Evolutionary conservation across 2,329 filamentous ascomycete species (phyloP).

Genomic region (Teratosphaeria gauchensis): DNA sequence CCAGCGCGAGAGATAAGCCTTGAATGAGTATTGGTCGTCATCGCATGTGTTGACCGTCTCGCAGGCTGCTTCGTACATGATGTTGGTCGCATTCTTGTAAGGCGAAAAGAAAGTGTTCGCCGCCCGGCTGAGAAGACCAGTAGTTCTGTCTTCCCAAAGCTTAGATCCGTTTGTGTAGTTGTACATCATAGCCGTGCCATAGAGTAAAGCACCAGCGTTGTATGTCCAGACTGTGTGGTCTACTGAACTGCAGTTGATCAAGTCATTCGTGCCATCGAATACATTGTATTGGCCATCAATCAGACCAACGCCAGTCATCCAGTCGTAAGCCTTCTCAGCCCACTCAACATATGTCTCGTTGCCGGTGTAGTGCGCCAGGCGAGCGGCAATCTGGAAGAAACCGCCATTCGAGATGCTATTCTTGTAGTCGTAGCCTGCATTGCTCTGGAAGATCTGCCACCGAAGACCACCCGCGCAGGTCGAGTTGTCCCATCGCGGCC

Average conservation of each 20-base stretch:
- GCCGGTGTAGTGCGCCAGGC: constrained; percentile 66
- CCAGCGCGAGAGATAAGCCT: constrained; percentile 65
- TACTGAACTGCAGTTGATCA: constrained; percentile 40
- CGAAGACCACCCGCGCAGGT: constrained; percentile 65
- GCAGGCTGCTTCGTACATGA: constrained; percentile 60
- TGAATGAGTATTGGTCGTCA: constrained; percentile 64
- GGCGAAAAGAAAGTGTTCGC: constrained; percentile 46
- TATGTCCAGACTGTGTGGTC: constrained; percentile 49
- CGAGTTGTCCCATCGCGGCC: constrained; percentile 55
- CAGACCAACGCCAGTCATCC: constrained; percentile 39
- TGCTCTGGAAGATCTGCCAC: constrained; percentile 79
- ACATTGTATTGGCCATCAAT: constrained; percentile 42
- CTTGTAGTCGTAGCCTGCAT: constrained; percentile 54
- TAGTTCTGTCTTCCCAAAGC: constrained; percentile 48
- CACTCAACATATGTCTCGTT: constrained; percentile 70
- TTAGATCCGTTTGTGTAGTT: constrained; percentile 34
- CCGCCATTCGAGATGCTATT: constrained; percentile 50
- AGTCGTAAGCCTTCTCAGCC: constrained; percentile 61
- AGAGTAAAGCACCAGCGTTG: constrained; percentile 46
- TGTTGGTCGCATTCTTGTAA: constrained; percentile 36
- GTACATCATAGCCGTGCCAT: constrained; percentile 49
- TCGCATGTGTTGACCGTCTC: constrained; percentile 54
- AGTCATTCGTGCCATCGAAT: constrained; percentile 46
- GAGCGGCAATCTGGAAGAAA: constrained; percentile 51
- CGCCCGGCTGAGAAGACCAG: constrained; percentile 49